Evolutionary conservation across 352 stramenopile species (phyloP).

Genomic region (Elongisporangium undulatum): DNA sequence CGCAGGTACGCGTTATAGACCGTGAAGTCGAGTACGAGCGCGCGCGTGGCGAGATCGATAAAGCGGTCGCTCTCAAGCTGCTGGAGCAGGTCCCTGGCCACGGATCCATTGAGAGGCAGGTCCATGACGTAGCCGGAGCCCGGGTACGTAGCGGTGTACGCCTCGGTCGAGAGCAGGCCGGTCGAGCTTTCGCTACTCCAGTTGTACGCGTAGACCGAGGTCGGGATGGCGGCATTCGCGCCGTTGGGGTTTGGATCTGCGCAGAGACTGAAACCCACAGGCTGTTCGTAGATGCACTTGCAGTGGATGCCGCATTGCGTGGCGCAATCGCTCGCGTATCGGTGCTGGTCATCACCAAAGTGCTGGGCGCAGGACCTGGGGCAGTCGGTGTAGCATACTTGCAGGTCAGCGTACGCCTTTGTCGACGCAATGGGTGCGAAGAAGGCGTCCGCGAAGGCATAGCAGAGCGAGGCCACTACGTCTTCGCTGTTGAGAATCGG

Average conservation of each 20-base stretch:
- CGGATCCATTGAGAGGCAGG: slow-evolving; percentile 29
- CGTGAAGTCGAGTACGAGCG: slow-evolving; percentile 57
- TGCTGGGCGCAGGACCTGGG: slow-evolving; percentile 28
- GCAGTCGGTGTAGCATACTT: slow-evolving; percentile 54
- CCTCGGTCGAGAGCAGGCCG: slow-evolving; percentile 2
- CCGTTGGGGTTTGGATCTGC: slow-evolving; percentile 49
- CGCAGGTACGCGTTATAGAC: slow-evolving; percentile 63
- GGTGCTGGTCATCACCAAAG: slow-evolving; percentile 56
- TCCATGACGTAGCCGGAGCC: slow-evolving; percentile 61
- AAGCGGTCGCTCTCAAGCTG: slow-evolving; percentile 36
- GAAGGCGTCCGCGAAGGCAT: slow-evolving; percentile 38
- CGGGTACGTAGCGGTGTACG: slow-evolving; percentile 20
- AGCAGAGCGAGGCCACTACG: slow-evolving; percentile 35
- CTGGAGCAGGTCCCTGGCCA: slow-evolving; percentile 18
- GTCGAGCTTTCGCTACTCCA: slow-evolving; percentile 37
- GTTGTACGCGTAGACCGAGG: slow-evolving; percentile 44
- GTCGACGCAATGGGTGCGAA: slow-evolving; percentile 34
- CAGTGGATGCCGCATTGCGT: slow-evolving; percentile 46
- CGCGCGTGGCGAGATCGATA: slow-evolving; percentile 56
- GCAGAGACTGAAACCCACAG: slow-evolving; percentile 37
- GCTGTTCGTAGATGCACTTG: slow-evolving; percentile 67
- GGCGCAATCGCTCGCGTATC: slow-evolving; percentile 38
- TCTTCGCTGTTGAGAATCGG: slow-evolving; percentile 54
- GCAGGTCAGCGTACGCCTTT: slow-evolving; percentile 43
- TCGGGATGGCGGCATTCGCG: slow-evolving; percentile 19